Percentiles rank a stretch among this genome's conserved stretches.
Evolutionary conservation across 768 basidiomycete genomes (phyloP).

Genomic region (Holtermannia corniformis): DNA sequence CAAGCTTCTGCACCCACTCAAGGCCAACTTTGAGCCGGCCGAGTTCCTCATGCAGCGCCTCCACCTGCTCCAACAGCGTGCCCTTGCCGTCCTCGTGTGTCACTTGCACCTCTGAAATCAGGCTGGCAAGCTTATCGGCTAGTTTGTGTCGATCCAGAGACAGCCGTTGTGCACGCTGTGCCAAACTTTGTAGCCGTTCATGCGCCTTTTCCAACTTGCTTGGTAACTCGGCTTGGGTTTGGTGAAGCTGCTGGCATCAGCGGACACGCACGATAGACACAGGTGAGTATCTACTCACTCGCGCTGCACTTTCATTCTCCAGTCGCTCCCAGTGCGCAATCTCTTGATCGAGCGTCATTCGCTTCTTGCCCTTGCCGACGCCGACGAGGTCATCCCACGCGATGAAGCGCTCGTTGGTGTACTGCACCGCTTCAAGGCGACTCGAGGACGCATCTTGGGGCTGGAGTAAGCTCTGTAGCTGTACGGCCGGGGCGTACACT

Average conservation of each 20-base stretch:
- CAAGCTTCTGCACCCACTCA: constrained; percentile 64
- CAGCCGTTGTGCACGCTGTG: constrained; percentile 61
- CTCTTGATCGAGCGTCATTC: constrained; percentile 21
- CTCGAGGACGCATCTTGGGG: not conserved
- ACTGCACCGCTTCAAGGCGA: not conserved
- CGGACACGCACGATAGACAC: not conserved
- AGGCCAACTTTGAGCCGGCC: constrained; percentile 67
- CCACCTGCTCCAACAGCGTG: constrained; percentile 72
- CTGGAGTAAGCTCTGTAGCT: not conserved
- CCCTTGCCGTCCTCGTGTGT: constrained; percentile 10
- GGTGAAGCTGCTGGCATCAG: not conserved
- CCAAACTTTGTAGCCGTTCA: constrained; percentile 46
- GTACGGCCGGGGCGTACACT: not conserved
- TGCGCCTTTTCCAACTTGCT: constrained; percentile 49
- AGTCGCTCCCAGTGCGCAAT: constrained; percentile 23
- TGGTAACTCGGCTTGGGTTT: constrained; percentile 26
- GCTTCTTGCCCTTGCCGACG: constrained; percentile 1
- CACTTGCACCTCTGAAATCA: constrained; percentile 55
- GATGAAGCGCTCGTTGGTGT: not conserved
- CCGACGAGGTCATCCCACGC: not conserved
- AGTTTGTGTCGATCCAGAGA: constrained; percentile 67
- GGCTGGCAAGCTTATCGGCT: constrained; percentile 62
- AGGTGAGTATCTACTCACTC: constrained; percentile 12
- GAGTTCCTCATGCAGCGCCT: constrained; percentile 64
- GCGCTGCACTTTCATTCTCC: constrained; percentile 11